Base-by-base conservation (phyloP, 257 asterid species). In the Ilex aquifolium region DNA sequence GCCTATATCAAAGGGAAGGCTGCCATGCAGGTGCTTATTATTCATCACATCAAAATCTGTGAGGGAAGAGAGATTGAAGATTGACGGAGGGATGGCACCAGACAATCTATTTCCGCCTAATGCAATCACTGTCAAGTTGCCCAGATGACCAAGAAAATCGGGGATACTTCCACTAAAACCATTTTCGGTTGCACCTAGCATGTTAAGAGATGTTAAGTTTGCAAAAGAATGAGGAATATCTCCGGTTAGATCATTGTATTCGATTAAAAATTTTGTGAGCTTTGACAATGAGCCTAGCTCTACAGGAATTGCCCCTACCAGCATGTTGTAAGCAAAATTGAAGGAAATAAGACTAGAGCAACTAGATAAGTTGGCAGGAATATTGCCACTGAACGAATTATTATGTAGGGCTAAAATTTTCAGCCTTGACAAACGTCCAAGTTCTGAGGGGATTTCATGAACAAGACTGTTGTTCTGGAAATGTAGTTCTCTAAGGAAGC, bases 201-300 rank as follows among this genome's bases (percentile, higher is more conserved):
- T 42, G 12, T 42, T 6, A 42, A 42, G 48, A 42, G 48, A 42
- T 42, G 48, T 6, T 6, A 42, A 11, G 48, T 42, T 42, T 42
- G 10, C 48, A 21, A 21, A 0, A 21, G 27, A 21, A 21, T 21
- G 27, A 0, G 27, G 27, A 21, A 21, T 21, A 21, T 21, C 27
- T 21, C 27, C 27, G 1, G 27, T 21, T 21, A 21, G 27, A 21
- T 21, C 1, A 21, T 61, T 61, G 27, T 61, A 44, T 65, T 46
- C 42, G 16, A 65, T 56, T 31, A 56, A 42, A 42, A 65, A 54
- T 56, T 40, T 60, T 53, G 56, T 7, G 14, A 65, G 69, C 15
- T 65, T 65, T 56, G 42, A 40, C 32, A 65, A 65, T 31, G 32
- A 56, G 50, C 69, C 69, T 54, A 65, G 32, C 56, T 56, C 69